These are phyloP conservation scores for Phaeotremella skinneri DNA, from an alignment of 768 basidiomycete species.

Conservation along the genomic window DNA sequence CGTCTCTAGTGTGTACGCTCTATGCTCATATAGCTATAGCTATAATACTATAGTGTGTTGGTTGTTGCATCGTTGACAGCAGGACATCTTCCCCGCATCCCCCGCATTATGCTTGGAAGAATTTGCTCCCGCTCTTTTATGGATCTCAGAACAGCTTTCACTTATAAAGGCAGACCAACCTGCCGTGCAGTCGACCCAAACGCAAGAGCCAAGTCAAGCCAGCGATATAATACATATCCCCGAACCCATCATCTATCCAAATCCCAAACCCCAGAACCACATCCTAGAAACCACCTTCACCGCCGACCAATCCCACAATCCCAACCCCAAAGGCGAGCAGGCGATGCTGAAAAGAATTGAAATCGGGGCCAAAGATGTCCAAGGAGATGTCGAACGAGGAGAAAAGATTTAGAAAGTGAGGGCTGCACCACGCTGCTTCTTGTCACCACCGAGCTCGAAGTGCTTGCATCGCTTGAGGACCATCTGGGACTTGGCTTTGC, in stretches of 20 bases:
- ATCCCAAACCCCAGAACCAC: not conserved
- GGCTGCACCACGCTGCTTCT: conserved; percentile 98
- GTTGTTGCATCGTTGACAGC: too few relatives aligned
- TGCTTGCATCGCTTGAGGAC: conserved; percentile 99
- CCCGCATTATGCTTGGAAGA: too few relatives aligned
- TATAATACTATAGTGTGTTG: too few relatives aligned
- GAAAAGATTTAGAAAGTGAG: conserved; percentile 63
- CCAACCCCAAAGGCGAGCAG: not conserved
- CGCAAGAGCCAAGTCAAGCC: not conserved
- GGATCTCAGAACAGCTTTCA: too few relatives aligned
- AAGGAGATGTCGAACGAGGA: not conserved
- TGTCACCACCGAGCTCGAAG: conserved; percentile 99
- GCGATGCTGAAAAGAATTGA: not conserved
- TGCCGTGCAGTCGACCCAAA: too few relatives aligned
- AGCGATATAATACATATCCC: conserved; percentile 1
- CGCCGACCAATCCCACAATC: not conserved
- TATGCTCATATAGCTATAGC: too few relatives aligned
- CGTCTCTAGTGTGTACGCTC: too few relatives aligned
- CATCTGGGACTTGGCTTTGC: conserved; percentile 98
- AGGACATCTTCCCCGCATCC: too few relatives aligned
- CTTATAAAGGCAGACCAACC: too few relatives aligned
- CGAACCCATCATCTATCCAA: not conserved
- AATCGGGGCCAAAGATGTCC: not conserved
- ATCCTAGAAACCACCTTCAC: not conserved
- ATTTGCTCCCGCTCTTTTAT: too few relatives aligned